Evolutionary conservation across 2,329 filamentous ascomycete species (phyloP).

Genomic region (Alternaria sp.): DNA sequence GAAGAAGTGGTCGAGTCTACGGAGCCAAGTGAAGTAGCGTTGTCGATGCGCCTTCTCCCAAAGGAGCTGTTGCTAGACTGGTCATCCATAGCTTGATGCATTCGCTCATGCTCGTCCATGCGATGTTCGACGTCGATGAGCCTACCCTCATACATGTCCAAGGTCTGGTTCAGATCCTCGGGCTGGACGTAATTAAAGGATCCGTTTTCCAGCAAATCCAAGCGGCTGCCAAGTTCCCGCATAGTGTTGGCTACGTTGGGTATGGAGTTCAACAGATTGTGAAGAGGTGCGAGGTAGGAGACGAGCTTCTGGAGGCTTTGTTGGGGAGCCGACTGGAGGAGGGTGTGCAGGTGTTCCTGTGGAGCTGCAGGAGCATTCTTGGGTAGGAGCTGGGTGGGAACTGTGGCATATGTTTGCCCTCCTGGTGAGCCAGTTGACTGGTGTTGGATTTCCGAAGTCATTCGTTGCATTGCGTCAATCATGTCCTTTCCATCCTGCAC

Average conservation of each 20-base stretch:
- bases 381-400: conserved; percentile 36
- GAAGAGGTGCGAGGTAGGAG: conserved; percentile 48
- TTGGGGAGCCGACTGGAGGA: conserved; percentile 44
- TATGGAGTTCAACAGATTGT: conserved; percentile 50
- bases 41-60: conserved; percentile 43
- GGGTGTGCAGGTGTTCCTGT: conserved; percentile 45
- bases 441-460: conserved; percentile 39
- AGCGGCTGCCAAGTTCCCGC: conserved; percentile 68
- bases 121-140: conserved; percentile 73
- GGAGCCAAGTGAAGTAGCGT: conserved; percentile 53
- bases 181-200: conserved; percentile 73
- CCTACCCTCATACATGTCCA: conserved; percentile 72
- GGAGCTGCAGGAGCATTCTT: conserved; percentile 35
- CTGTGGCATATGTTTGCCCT: conserved; percentile 29
- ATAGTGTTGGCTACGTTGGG: conserved; percentile 59
- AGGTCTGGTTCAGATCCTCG: conserved; percentile 73
- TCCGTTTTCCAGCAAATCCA: conserved; percentile 73
- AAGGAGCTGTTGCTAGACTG: conserved; percentile 40
- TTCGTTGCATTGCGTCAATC: conserved; percentile 41
- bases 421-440: conserved; percentile 25
- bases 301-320: conserved; percentile 47
- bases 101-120: conserved; percentile 53
- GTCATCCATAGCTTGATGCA: conserved; percentile 44
- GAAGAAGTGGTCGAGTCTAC: conserved; percentile 51
- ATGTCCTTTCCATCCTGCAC: conserved; percentile 49